Evolutionary conservation across 768 basidiomycete species (phyloP).

Genomic region (Boletus subcaerulescens): DNA sequence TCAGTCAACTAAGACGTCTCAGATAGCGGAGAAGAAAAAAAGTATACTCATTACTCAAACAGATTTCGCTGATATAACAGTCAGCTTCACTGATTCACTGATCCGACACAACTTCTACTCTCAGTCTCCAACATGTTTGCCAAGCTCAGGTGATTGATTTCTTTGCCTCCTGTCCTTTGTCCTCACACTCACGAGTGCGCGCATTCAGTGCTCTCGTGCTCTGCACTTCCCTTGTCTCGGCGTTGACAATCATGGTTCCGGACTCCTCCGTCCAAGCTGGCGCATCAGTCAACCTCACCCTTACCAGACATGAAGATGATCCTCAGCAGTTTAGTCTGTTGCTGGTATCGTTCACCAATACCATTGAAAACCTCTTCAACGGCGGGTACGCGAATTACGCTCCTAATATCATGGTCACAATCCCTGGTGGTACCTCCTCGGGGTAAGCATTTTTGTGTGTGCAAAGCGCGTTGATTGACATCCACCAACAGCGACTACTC

Average conservation of each 20-base stretch:
- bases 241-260: not conserved
- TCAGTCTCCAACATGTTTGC: not conserved
- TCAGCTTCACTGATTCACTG: no score
- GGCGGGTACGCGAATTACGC: not conserved
- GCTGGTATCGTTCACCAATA: no score
- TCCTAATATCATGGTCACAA: not conserved
- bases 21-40: no score
- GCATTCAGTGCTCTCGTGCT: not conserved
- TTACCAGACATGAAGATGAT: not conserved
- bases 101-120: no score
- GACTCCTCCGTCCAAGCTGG: not conserved
- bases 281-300: not conserved
- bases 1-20: no score
- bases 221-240: not conserved
- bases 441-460: not conserved
- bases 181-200: not conserved
- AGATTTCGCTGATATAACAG: no score
- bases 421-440: not conserved
- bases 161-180: not conserved
- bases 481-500: not conserved
- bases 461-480: not conserved
- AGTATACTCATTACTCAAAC: no score
- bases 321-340: not conserved
- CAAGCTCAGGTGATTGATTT: not conserved
- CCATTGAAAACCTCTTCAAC: not conserved